Base-by-base conservation (phyloP, 352 stramenopile species). In the Plasmopara muralis region DNA sequence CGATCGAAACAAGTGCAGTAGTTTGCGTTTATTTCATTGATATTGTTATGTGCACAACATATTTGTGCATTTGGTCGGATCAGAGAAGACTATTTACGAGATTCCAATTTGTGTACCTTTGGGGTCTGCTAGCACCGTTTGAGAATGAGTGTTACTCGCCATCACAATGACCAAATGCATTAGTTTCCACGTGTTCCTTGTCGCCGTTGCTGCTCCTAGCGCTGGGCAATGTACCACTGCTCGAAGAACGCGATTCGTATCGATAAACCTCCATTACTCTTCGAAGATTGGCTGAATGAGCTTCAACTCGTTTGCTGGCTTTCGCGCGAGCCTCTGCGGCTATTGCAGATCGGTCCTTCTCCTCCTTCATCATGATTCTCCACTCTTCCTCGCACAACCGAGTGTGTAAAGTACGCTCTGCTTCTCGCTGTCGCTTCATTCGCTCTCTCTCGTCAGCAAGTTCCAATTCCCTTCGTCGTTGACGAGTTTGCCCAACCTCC, bases 361-460 rank as follows among this genome's bases (percentile, higher is more conserved):
- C 77, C 0, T 84, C 70, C 10, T 77, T 62, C 43, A 78, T 68
- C 50, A 85, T 64, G 14, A 31, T 70, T 5, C 48, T 58, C 43
- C 74, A 70, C 30, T 87, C 77, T 47, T 87, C 77, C 14, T 74
- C 51, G 0, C 64, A 64, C 9, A 87, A 47, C 6, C 70, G 59
- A 8, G 60, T 57, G 25, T 72, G 63, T 33, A 87, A 57, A 10
- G 54, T 60, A 28, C 64, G 53, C 37, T 87, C 72, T 5, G 70
- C 77, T 33, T 85, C 74, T 60, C 65, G 64, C 20, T 81, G 77
- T 4, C 66, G 63, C 14, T 70, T 65, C 4, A 59, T 18, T 0
- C 70, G 72, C 46, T 83, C 72, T 41, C 69, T 66, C 18, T 70
- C 58, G 9, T 62, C 67, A 2, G 55, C 44, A 47, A 77, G 62